Base-by-base conservation (phyloP, 495 filamentous ascomycete genomes). In the Neurospora sp. region DNA sequence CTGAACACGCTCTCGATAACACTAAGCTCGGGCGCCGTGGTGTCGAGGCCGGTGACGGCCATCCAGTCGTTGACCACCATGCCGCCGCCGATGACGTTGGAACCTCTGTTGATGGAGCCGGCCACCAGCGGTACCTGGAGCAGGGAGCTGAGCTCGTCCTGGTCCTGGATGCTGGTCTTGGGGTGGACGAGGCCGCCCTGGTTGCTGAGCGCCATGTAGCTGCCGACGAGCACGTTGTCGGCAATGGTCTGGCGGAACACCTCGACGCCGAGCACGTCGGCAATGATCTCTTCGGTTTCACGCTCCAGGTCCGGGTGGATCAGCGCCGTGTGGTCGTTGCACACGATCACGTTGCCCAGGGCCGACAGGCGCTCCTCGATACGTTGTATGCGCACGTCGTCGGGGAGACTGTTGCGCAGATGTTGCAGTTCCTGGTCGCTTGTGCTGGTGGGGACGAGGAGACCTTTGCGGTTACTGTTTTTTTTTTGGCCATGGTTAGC, bases 51-150 rank as follows among this genome's bases (percentile, higher is more conserved):
- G 3, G 94, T 96, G n/a, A 99, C 93, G 10, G 96, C 96, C 83
- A 98, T 88, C 96, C 96, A 98, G 85, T 99, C 96, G 80, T 99
- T 99, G 72, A 99, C 96, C 11, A 99, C 96, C 93, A 98, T 97
- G 35, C 96, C 96, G 12, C 96, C 96, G 35, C 96, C 96, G 40
- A 99, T 93, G n/a, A 98, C 94, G 53, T 93, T 89, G 74, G 89
- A 92, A 41, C 96, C 96, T 72, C 96, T 88, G 83, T 99, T 99
- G 27, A 99, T 91, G 78, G 89, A 92, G 40, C 96, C 96, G 0
- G 96, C 96, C 3, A 99, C 96, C 3, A 99, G 89, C 11, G 96
- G 96, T 69, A 99, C 94, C 83, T 98, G 96, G 75, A 99, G 88
- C 79, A 99, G 84, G 76, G 91, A 93, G 74, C 91, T 94, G 74